Percentiles rank a stretch among this genome's conserved stretches.
Evolutionary conservation across 148 eudicot genomes (phyloP).

Genomic region (Cornus florida): DNA sequence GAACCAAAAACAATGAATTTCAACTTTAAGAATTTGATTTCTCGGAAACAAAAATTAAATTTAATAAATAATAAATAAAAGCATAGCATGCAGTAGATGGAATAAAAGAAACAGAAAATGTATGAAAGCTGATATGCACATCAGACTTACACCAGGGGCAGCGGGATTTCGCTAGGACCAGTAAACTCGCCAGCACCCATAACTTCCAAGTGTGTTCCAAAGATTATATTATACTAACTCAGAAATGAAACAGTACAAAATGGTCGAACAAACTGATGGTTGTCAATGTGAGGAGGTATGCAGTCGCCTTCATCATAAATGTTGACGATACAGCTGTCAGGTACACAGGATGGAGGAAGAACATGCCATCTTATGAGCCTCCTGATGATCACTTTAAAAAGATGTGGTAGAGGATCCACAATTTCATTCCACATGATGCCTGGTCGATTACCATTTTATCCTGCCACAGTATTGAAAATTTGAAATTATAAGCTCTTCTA

Average conservation of each 20-base stretch:
- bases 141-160: conserved; percentile 81
- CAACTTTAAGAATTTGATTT: background rate
- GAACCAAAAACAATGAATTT: background rate
- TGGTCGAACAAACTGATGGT: conserved; percentile 93
- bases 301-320: conserved; percentile 92
- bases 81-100: background rate
- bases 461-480: conserved; percentile 45
- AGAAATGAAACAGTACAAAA: conserved; percentile 95
- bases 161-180: conserved; percentile 59
- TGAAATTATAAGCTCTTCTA: conserved; percentile 2
- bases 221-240: conserved; percentile 82
- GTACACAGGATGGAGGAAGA: conserved; percentile 84
- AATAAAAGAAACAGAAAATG: background rate
- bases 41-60: no score
- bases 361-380: conserved; percentile 91
- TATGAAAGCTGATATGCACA: background rate
- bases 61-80: no score
- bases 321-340: conserved; percentile 96
- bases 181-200: conserved; percentile 76
- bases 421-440: conserved; percentile 67
- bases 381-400: conserved; percentile 77
- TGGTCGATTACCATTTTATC: conserved; percentile 90
- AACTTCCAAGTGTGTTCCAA: conserved; percentile 74
- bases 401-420: conserved; percentile 83
- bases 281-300: conserved; percentile 97